A percentile compares a stretch with the other conserved stretches of the same genome.
phyloP scores from a whole-genome alignment of 805 yeast genomes.

The Debaryomyces hansenii region DNA sequence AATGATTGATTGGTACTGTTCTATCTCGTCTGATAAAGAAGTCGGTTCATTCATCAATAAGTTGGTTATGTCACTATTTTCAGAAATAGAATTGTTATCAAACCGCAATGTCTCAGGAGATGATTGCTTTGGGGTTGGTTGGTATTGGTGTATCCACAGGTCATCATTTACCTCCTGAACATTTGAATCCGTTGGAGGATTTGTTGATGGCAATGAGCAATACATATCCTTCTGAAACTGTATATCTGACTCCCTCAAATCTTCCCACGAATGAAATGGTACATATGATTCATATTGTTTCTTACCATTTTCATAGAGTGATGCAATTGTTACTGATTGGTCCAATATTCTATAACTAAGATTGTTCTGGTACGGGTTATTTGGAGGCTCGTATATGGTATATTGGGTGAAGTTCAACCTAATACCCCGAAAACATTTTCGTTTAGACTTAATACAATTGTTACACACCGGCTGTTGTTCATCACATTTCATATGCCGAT shows the following conservation, averaged over 20 bases:
- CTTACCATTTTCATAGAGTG: constrained; percentile 36
- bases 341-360: constrained; percentile 30
- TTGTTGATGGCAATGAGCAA: constrained; percentile 11
- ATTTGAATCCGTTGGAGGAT: background rate
- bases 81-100: constrained; percentile 15
- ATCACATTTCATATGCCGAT: constrained; percentile 68
- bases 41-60: constrained; percentile 19
- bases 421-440: constrained; percentile 48
- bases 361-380: constrained; percentile 2
- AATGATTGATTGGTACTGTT: constrained; percentile 1
- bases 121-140: background rate
- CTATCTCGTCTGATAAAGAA: background rate
- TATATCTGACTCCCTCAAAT: constrained; percentile 31
- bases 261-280: constrained; percentile 29
- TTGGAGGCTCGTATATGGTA: constrained; percentile 35
- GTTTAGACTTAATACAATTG: constrained; percentile 51
- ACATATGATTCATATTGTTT: constrained; percentile 30
- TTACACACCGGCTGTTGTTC: constrained; percentile 62
- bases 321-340: constrained; percentile 44
- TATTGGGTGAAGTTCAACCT: constrained; percentile 47
- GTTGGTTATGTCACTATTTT: constrained; percentile 26
- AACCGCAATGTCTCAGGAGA: background rate
- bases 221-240: constrained; percentile 24
- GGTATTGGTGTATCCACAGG: background rate
- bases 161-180: background rate